Evolutionary conservation across 495 filamentous ascomycete genomes (phyloP).

Genomic region (Lasiosphaeriaceae sp.): DNA sequence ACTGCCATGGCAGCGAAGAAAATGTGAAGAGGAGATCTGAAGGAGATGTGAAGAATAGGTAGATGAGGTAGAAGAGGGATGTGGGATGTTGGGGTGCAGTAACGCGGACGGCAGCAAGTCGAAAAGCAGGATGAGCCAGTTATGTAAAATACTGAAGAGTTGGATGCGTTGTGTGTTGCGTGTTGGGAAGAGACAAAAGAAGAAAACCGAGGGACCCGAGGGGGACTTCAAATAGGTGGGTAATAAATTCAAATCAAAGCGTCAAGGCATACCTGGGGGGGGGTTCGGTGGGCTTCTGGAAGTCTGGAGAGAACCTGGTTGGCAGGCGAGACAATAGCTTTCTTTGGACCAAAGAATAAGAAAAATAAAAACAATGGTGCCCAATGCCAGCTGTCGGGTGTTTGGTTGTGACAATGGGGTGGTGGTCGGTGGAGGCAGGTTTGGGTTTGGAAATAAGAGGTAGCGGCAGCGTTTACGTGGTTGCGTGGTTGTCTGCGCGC

Average conservation of each 20-base stretch:
- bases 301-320: not conserved
- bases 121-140: too few species aligned
- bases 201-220: not conserved
- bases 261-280: not conserved
- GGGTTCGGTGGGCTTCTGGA: not conserved
- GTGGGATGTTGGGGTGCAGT: too few species aligned
- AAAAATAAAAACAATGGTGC: slow-evolving; percentile 16
- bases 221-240: not conserved
- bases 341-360: too few species aligned
- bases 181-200: not conserved
- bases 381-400: slow-evolving; percentile 25
- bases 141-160: too few species aligned
- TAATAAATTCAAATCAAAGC: not conserved
- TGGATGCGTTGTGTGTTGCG: too few species aligned
- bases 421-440: not conserved
- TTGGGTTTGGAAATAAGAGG: not conserved
- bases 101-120: too few species aligned
- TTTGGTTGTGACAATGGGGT: not conserved
- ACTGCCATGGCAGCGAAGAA: not conserved
- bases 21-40: not conserved
- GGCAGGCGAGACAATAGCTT: not conserved
- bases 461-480: not conserved
- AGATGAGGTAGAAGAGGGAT: not conserved
- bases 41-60: too few species aligned
- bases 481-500: too few species aligned